Evolutionary conservation across 208 protist species (phyloP).

Genomic region (Phytomonas sp.): DNA sequence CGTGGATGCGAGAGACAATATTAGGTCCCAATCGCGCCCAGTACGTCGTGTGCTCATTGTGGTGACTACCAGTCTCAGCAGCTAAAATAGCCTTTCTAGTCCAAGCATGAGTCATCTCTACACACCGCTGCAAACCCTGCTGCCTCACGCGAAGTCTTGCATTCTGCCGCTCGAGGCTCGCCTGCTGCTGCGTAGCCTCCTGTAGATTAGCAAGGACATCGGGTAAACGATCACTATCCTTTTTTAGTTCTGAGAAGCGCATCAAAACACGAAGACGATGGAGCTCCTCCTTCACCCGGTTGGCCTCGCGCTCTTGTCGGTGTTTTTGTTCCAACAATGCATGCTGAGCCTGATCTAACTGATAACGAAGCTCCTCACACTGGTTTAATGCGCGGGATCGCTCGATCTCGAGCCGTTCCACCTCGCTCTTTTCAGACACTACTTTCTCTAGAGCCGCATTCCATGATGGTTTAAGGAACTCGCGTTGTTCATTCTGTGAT

Average conservation of each 20-base stretch:
- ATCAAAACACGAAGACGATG: slow-evolving; percentile 49
- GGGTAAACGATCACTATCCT: slow-evolving; percentile 46
- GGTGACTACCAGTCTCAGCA: neutral
- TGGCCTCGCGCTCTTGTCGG: neutral
- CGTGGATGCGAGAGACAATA: neutral
- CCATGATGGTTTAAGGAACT: neutral
- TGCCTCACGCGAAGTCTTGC: slow-evolving; percentile 7
- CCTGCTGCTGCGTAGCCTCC: slow-evolving; percentile 9
- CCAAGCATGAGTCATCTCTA: neutral
- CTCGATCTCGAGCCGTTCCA: neutral
- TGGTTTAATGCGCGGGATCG: neutral
- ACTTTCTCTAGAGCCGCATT: neutral
- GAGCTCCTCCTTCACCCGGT: slow-evolving; percentile 24
- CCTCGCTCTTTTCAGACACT: neutral
- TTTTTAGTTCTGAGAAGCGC: slow-evolving; percentile 72
- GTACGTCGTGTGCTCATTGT: neutral
- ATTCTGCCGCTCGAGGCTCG: neutral
- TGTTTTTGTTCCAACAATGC: neutral
- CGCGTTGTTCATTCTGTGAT: neutral
- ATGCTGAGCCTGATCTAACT: neutral
- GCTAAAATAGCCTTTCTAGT: neutral
- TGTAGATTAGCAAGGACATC: slow-evolving; percentile 12
- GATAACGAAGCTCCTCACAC: neutral
- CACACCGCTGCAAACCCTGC: neutral
- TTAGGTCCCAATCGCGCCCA: neutral